Evolutionary conservation across 805 yeast genomes (phyloP).

Genomic region (Kluyveromyces starmeri): DNA sequence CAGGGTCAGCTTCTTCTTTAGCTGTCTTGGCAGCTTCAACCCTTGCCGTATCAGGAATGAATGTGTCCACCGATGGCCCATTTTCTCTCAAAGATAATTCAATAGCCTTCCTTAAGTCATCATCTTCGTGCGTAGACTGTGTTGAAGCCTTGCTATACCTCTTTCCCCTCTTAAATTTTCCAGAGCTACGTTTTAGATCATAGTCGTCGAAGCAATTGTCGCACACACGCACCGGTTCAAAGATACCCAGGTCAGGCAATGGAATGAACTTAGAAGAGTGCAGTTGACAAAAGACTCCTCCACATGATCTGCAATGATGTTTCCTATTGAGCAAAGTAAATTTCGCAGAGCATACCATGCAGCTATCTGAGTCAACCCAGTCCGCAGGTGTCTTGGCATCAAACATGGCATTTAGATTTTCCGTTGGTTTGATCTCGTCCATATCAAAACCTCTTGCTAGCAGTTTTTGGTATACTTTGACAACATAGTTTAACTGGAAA

Average conservation of each 20-base stretch:
- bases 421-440: slow-evolving; percentile 17
- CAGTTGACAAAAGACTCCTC: slow-evolving; percentile 82
- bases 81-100: slow-evolving; percentile 65
- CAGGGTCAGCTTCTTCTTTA: slow-evolving; percentile 67
- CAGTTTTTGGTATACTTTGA: slow-evolving; percentile 50
- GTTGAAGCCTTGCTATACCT: slow-evolving; percentile 22
- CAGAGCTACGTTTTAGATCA: slow-evolving; percentile 29
- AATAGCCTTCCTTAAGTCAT: slow-evolving; percentile 68
- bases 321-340: slow-evolving; percentile 81
- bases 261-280: slow-evolving; percentile 72
- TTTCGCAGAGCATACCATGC: slow-evolving; percentile 82
- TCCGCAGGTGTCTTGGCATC: slow-evolving; percentile 94
- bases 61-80: slow-evolving; percentile 9
- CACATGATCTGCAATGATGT: slow-evolving; percentile 96
- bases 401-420: slow-evolving; percentile 44
- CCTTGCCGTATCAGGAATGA: slow-evolving; percentile 4
- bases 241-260: slow-evolving; percentile 76
- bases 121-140: slow-evolving; percentile 39
- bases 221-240: slow-evolving; percentile 87
- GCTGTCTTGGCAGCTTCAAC: slow-evolving; percentile 2
- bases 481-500: slow-evolving; percentile 56
- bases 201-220: slow-evolving; percentile 75
- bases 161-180: slow-evolving; percentile 13
- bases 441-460: slow-evolving; percentile 56
- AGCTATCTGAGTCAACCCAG: slow-evolving; percentile 92